Evolutionary conservation across 495 filamentous ascomycete species (phyloP).

Genomic region (Hypoxylon trugodes): DNA sequence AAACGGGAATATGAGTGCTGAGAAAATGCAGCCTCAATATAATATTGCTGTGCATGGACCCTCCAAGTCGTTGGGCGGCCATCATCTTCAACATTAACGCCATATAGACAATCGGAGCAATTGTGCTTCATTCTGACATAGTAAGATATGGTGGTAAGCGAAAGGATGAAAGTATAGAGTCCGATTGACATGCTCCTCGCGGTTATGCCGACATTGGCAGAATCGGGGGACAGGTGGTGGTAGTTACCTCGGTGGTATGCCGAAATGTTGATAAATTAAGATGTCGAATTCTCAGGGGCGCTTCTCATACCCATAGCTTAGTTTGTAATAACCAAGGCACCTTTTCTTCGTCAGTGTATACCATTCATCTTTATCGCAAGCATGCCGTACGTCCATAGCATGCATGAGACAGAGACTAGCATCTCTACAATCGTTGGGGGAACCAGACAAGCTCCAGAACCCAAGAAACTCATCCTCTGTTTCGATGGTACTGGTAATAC

Average conservation of each 20-base stretch:
- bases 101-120: neutral
- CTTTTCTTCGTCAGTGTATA: neutral
- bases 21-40: neutral
- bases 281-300: neutral
- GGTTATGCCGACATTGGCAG: neutral
- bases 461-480: conserved; percentile 51
- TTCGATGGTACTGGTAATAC: conserved; percentile 58
- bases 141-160: neutral
- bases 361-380: neutral
- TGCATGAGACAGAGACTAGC: neutral
- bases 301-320: neutral
- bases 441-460: conserved; percentile 19
- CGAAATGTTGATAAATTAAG: conserved; percentile 19
- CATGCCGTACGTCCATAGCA: conserved; percentile 11
- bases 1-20: neutral
- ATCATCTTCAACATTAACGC: neutral
- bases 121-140: neutral
- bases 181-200: neutral
- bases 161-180: neutral
- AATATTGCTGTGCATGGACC: neutral
- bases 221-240: neutral
- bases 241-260: neutral
- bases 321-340: neutral
- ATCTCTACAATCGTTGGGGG: neutral
- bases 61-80: neutral